A percentile compares a stretch with the other conserved stretches of the same genome.
Conservation (phyloP, 345 rosid genomes). For the Cardamine resedifolia region DNA sequence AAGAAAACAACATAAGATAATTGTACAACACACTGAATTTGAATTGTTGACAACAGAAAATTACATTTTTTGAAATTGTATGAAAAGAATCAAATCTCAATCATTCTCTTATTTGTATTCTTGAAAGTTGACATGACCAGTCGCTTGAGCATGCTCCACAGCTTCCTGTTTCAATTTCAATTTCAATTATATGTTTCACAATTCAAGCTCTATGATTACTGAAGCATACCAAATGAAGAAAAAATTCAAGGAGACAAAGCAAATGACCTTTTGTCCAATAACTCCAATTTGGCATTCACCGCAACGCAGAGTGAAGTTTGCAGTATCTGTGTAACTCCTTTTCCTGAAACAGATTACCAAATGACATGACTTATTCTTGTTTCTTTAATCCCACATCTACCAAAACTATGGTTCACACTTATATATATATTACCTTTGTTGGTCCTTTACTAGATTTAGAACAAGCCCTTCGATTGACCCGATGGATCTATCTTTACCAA, state of each 20-base stretch:
- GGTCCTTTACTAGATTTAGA: conserved; percentile 66
- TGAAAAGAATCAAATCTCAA: conserved; percentile 12
- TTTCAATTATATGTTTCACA: not conserved
- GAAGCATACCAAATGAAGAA: conserved; percentile 4
- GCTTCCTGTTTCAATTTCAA: conserved; percentile 61
- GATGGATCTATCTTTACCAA: conserved; percentile 56
- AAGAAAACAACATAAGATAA: conserved; percentile 7
- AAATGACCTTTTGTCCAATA: conserved; percentile 76
- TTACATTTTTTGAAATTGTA: not conserved
- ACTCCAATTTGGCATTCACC: conserved; percentile 96
- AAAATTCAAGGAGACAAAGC: not conserved
- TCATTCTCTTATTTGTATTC: conserved; percentile 53
- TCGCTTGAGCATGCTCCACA: conserved; percentile 87
- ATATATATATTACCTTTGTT: conserved; percentile 56
- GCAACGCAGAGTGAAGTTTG: conserved; percentile 85
- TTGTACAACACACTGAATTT: conserved; percentile 28
- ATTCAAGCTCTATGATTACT: not conserved
- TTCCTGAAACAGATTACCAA: conserved; percentile 49
- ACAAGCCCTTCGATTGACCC: conserved; percentile 60
- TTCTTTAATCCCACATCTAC: not conserved
- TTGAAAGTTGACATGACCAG: conserved; percentile 93
- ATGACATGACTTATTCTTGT: conserved; percentile 8
- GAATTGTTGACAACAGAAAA: conserved; percentile 11
- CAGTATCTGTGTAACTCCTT: conserved; percentile 76
- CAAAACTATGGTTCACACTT: not conserved